Percentiles rank a stretch among this genome's conserved stretches.
phyloP scores from a whole-genome alignment of 176 grass and related monocot species.

The Ampelocalamus luodianensis region DNA sequence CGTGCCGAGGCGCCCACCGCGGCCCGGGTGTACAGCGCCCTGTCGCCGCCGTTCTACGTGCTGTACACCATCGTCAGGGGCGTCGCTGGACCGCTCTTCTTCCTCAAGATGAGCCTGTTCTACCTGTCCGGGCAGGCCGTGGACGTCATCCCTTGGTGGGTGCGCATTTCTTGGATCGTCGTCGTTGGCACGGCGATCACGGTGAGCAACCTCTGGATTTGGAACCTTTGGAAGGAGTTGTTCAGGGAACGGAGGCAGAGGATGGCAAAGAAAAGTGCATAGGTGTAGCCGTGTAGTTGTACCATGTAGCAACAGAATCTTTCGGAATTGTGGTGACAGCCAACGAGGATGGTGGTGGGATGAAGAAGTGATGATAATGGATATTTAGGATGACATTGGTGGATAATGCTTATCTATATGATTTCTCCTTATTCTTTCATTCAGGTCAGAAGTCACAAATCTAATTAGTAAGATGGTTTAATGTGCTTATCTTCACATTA shows the following conservation, averaged over 20 bases:
- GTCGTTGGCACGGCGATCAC: conserved; percentile 79
- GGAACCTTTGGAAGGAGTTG: conserved; percentile 86
- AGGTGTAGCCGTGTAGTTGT: neutral
- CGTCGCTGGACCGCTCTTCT: conserved; percentile 74
- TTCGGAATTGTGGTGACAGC: neutral
- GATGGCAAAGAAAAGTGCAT: conserved; percentile 60
- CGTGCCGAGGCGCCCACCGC: conserved; percentile 65
- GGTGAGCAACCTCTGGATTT: conserved; percentile 94
- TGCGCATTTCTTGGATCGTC: conserved; percentile 78
- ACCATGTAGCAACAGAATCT: conserved; percentile 23
- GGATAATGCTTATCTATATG: conserved; percentile 19
- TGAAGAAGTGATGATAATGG: neutral
- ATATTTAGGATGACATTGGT: conserved; percentile 32
- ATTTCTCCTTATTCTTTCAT: conserved; percentile 35
- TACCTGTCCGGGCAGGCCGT: conserved; percentile 71
- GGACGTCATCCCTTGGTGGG: conserved; percentile 82
- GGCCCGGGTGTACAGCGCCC: conserved; percentile 51
- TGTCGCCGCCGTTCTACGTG: conserved; percentile 83
- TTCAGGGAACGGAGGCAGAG: conserved; percentile 56
- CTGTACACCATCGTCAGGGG: conserved; percentile 84
- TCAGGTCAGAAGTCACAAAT: conserved; percentile 21
- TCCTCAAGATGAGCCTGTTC: conserved; percentile 72
- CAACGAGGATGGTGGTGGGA: neutral
- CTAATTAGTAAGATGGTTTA: neutral
- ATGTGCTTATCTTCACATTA: neutral